Conservation (phyloP, 2,329 filamentous ascomycete genomes). For the Coniochaeta sp. region DNA sequence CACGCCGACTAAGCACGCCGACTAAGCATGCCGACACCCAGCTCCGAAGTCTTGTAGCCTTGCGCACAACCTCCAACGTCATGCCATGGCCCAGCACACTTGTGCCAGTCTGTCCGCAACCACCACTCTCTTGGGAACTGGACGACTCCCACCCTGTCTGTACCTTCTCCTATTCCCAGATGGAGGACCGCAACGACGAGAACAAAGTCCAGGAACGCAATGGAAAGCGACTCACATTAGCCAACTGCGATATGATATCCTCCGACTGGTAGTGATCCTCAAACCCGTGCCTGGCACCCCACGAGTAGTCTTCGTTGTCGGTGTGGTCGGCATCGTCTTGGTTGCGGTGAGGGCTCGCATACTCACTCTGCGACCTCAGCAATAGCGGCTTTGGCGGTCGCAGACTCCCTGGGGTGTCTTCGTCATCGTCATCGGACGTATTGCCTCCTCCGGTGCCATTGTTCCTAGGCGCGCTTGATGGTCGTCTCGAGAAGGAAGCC, state of each 20-base stretch:
- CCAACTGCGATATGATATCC: constrained; percentile 78
- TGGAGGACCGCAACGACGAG: not conserved
- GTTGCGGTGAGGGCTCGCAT: constrained; percentile 28
- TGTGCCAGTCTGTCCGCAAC: not conserved
- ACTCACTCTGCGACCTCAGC: constrained; percentile 51
- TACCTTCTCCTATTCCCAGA: not conserved
- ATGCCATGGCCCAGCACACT: not conserved
- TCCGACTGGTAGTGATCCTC: constrained; percentile 88
- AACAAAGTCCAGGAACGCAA: not conserved
- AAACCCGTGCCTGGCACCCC: constrained; percentile 74
- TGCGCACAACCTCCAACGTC: not conserved
- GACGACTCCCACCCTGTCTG: not conserved
- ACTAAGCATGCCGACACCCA: not conserved
- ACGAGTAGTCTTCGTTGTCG: constrained; percentile 40
- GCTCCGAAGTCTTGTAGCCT: not conserved
- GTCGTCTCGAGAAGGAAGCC: constrained; percentile 24
- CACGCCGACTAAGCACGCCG: not conserved
- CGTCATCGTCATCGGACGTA: constrained; percentile 2
- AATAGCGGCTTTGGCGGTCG: constrained; percentile 42
- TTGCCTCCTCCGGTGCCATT: not conserved
- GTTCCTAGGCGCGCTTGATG: constrained; percentile 23
- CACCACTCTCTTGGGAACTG: constrained; percentile 1
- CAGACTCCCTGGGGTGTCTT: constrained; percentile 20
- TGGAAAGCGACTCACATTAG: constrained; percentile 57
- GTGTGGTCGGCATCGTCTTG: constrained; percentile 16